phyloP scores from a whole-genome alignment of 176 grass and related monocot species.

The Oropetium thomaeum region DNA sequence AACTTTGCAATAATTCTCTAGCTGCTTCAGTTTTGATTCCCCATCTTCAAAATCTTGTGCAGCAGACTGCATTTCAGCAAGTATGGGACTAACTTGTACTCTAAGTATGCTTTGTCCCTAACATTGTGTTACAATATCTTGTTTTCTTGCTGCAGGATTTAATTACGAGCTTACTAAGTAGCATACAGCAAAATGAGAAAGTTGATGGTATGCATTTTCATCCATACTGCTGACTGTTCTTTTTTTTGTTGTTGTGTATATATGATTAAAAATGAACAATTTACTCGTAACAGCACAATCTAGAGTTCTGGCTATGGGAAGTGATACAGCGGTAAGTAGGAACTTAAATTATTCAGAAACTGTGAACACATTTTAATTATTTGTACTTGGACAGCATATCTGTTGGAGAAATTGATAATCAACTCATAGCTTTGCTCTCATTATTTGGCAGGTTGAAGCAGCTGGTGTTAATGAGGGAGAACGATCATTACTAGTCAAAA shows the following conservation, averaged over 20 bases:
- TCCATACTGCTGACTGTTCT: slow-evolving; percentile 2
- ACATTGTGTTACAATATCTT: not conserved
- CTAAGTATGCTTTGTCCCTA: slow-evolving; percentile 7
- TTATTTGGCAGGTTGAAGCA: slow-evolving; percentile 54
- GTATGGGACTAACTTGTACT: slow-evolving; percentile 45
- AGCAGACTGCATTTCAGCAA: slow-evolving; percentile 95
- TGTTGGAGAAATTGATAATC: not conserved
- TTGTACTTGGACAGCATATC: not conserved
- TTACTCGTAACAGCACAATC: slow-evolving; percentile 44
- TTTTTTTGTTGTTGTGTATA: not conserved
- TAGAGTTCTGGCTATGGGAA: slow-evolving; percentile 32
- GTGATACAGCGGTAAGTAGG: slow-evolving; percentile 46
- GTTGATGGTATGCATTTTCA: slow-evolving; percentile 47
- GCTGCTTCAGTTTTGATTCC: slow-evolving; percentile 80
- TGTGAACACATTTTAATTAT: not conserved
- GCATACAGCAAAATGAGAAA: slow-evolving; percentile 72
- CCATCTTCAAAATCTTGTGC: slow-evolving; percentile 93
- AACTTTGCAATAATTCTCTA: slow-evolving; percentile 57
- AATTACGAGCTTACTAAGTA: slow-evolving; percentile 73
- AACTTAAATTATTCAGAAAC: slow-evolving; percentile 3
- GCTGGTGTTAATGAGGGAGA: slow-evolving; percentile 63
- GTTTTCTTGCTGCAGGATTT: slow-evolving; percentile 56
- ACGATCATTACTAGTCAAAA: slow-evolving; percentile 63
- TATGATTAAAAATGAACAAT: slow-evolving; percentile 16
- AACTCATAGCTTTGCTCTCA: not conserved